These are phyloP conservation scores for Takashimella tepidaria DNA, from an alignment of 1,284 basidiomycete species.

Conservation along the genomic window DNA sequence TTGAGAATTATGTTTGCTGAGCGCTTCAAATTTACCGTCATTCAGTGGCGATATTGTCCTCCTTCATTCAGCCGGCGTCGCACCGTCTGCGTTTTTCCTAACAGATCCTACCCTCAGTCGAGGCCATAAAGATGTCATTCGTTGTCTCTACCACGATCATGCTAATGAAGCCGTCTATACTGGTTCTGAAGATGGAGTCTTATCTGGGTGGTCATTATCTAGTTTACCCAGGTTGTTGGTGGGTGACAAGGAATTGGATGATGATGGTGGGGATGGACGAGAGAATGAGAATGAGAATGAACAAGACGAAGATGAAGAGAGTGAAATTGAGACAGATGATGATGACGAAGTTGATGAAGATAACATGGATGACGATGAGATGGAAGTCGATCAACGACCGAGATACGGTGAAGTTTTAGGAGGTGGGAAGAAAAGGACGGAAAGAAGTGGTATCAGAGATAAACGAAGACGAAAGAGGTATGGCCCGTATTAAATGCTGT, in stretches of 20 bases:
- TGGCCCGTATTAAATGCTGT: conserved; percentile 17
- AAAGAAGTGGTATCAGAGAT: not conserved
- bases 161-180: conserved; percentile 46
- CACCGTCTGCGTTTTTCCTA: conserved; percentile 41
- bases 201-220: conserved; percentile 46
- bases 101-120: conserved; percentile 26
- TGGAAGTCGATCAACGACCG: conserved; percentile 9
- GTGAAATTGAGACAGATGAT: conserved; percentile 29
- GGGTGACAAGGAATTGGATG: conserved; percentile 41
- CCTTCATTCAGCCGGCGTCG: conserved; percentile 36
- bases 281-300: conserved; percentile 30
- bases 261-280: conserved; percentile 35
- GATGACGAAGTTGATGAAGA: conserved; percentile 11
- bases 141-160: conserved; percentile 42
- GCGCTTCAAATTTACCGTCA: no score
- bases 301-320: conserved; percentile 38
- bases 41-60: conserved; percentile 45
- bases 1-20: not conserved
- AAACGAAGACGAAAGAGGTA: conserved; percentile 9
- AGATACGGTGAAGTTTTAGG: not conserved
- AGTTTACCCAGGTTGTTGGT: conserved; percentile 28
- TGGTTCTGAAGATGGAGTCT: conserved; percentile 47
- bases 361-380: conserved; percentile 7
- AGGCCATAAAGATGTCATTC: conserved; percentile 47
- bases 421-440: conserved; percentile 1